Evolutionary conservation across 148 eudicot species (phyloP), one percentile per base, ranked within the genome.

Genomic region (Chenopodium berlandieri): DNA sequence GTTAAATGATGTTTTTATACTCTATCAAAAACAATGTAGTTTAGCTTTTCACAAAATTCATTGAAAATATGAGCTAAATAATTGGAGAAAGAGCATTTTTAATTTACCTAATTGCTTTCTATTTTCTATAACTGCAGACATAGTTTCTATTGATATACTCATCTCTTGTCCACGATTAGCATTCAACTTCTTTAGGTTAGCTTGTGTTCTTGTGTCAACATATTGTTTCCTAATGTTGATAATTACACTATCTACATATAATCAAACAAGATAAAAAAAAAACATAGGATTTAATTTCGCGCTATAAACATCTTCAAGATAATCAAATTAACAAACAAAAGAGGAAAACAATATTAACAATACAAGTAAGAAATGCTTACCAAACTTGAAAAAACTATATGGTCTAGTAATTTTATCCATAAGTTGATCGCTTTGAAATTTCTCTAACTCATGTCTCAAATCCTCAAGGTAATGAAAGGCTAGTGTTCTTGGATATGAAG

Each of bases 201-300:
- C 75, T 78, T 90, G 91, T 63, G 92, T 87, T 80, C 91, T 90
- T 73, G 91, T 84, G 84, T 90, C 92, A 11, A 79, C 31, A 31
- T 88, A 88, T 77, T 86, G 86, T 85, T 84, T 87, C 79, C 82
- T 78, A 34, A 87, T 73, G 74, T 63, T 84, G 30, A 76, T 85
- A 63, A 90, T 90, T 5, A 85, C 87, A 73, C 86, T 46, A 52
- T 83, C 92, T 88, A 34, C 37, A 34, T 34, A 86, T 79, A 40
- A 40, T 40, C 44, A 40, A 1, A 40, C 44, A 40, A 40, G 44
- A 6, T 40, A 40, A 5, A 40, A 40, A 40, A 0, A 40, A 6
- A 40, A 6, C 44, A 40, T 40, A 40, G 7, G 44, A 40, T 40
- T 27, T 27, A 27, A 27, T 27, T 40, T 40, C 7, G 44, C 44